A percentile compares a stretch with the other conserved stretches of the same genome.
phyloP scores from a whole-genome alignment of 208 protist genomes.

The Crithidia sp. region DNA sequence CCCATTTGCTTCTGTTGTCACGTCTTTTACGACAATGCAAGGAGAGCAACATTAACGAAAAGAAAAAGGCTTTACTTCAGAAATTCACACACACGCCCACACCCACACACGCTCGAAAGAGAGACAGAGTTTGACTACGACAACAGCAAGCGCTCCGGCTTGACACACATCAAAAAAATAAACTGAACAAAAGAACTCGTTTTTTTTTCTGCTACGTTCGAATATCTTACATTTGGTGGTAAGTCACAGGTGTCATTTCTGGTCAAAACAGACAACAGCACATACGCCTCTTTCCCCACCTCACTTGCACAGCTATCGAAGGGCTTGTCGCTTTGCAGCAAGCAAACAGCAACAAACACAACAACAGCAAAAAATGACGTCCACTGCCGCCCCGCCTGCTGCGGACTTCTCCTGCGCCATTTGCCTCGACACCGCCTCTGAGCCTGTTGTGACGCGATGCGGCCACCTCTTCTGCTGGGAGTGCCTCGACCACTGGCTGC shows the following conservation, averaged over 20 bases:
- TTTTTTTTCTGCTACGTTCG: background rate
- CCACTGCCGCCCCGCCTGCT: slow-evolving; percentile 17
- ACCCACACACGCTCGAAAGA: background rate
- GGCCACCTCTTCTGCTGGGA: slow-evolving; percentile 89
- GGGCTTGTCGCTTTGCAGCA: background rate
- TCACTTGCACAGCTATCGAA: too few relatives aligned
- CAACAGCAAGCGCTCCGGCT: too few relatives aligned
- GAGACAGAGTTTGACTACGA: background rate
- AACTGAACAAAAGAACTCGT: background rate
- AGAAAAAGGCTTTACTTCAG: background rate
- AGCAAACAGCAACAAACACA: background rate
- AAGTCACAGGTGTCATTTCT: too few relatives aligned
- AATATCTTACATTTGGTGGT: background rate
- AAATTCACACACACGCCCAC: too few relatives aligned
- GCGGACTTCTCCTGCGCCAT: slow-evolving; percentile 82
- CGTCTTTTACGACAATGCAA: background rate
- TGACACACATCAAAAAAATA: too few relatives aligned
- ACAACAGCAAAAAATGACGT: slow-evolving; percentile 23
- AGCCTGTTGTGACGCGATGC: slow-evolving; percentile 86
- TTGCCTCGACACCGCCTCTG: slow-evolving; percentile 69
- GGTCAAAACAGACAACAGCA: too few relatives aligned
- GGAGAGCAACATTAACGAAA: background rate
- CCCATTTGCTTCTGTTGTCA: too few relatives aligned
- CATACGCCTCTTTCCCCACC: too few relatives aligned
- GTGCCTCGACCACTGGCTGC: slow-evolving; percentile 82